These are phyloP conservation scores for Fagopyrum tataricum DNA, from an alignment of 148 eudicot genomes.

Conservation along the genomic window DNA sequence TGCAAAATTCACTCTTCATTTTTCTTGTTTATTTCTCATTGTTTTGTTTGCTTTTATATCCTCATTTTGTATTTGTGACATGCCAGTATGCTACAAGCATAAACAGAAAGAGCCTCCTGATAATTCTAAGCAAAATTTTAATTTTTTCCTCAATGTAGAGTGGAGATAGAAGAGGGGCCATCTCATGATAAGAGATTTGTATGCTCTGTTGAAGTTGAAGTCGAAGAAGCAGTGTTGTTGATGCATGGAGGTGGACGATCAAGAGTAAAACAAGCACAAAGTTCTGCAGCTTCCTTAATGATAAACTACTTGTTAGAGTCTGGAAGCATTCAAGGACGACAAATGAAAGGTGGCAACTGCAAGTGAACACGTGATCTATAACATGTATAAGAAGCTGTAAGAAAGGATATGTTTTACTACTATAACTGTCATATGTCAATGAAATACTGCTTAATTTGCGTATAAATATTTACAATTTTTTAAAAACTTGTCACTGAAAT, in stretches of 20 bases:
- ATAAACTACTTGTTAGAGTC: conserved; percentile 32
- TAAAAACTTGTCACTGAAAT: neutral
- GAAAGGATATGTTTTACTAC: neutral
- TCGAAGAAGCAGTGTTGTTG: conserved; percentile 15
- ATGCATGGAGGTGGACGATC: conserved; percentile 41
- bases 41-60: neutral
- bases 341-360: too few relatives aligned
- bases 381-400: neutral
- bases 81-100: neutral
- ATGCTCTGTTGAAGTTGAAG: conserved; percentile 56
- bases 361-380: neutral
- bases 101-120: neutral
- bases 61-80: neutral
- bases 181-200: conserved; percentile 47
- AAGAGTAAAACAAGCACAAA: conserved; percentile 56
- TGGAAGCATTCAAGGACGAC: conserved; percentile 15
- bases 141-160: conserved; percentile 30
- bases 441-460: neutral
- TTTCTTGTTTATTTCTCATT: neutral
- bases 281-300: conserved; percentile 75
- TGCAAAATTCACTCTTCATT: neutral
- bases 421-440: neutral
- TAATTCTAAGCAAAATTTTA: neutral
- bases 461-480: neutral
- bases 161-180: conserved; percentile 47